Conservation (phyloP, 768 basidiomycete genomes). For the Tricholoma terreum region DNA sequence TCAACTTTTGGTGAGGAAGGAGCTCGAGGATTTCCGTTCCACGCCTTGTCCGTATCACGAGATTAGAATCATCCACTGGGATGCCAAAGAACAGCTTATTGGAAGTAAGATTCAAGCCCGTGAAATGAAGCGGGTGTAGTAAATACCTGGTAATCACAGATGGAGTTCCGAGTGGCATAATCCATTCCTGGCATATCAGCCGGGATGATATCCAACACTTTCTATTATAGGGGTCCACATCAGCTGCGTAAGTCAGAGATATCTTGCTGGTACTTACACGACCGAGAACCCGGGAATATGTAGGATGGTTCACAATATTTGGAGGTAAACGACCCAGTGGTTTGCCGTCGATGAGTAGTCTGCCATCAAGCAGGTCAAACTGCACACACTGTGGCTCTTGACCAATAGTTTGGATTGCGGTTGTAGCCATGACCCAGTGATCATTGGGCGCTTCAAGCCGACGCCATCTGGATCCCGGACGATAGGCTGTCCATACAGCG, state of each 20-base stretch:
- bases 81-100: slow-evolving; percentile 31
- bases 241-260: neutral
- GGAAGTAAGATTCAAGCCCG: slow-evolving; percentile 3
- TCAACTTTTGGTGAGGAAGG: slow-evolving; percentile 27
- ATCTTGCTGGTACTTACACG: slow-evolving; percentile 21
- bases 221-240: slow-evolving; percentile 12
- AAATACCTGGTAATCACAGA: neutral
- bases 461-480: slow-evolving; percentile 12
- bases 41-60: slow-evolving; percentile 30
- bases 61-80: slow-evolving; percentile 8
- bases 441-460: slow-evolving; percentile 9
- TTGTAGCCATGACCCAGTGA: slow-evolving; percentile 19
- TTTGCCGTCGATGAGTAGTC: slow-evolving; percentile 40
- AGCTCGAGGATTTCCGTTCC: slow-evolving; percentile 26
- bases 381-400: slow-evolving; percentile 28
- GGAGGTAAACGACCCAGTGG: slow-evolving; percentile 36
- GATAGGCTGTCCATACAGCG: slow-evolving; percentile 30
- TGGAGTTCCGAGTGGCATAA: slow-evolving; percentile 22
- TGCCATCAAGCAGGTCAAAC: slow-evolving; percentile 39
- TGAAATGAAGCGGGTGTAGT: neutral
- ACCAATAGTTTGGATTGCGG: slow-evolving; percentile 11
- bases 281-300: slow-evolving; percentile 36
- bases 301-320: slow-evolving; percentile 26
- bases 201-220: slow-evolving; percentile 34
- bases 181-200: slow-evolving; percentile 31